A percentile compares a stretch with the other conserved stretches of the same genome.
Conservation (phyloP, 2,329 filamentous ascomycete species). For the Ascosphaera aggregata region DNA sequence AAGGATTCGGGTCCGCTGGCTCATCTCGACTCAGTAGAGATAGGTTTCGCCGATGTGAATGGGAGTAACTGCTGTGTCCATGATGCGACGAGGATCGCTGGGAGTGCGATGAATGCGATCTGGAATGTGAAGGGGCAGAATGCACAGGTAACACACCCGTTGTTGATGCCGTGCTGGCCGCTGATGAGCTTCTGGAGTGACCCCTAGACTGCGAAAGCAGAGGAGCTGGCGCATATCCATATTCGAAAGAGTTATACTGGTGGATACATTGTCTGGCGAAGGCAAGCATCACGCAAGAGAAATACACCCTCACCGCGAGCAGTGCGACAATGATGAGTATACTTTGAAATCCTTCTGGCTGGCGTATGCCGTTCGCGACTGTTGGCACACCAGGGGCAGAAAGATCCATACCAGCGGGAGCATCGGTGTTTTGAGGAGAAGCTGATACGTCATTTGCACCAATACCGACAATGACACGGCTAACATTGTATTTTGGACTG, state of each 20-base stretch:
- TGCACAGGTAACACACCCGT: slow-evolving; percentile 3
- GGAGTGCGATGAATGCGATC: background rate
- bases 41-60: slow-evolving; percentile 19
- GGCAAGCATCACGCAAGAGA: slow-evolving; percentile 60
- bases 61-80: slow-evolving; percentile 2
- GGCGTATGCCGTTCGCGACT: slow-evolving; percentile 40
- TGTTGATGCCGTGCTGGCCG: background rate
- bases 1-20: slow-evolving; percentile 36
- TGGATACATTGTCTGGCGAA: slow-evolving; percentile 59
- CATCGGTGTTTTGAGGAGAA: slow-evolving; percentile 13
- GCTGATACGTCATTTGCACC: slow-evolving; percentile 29
- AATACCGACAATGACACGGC: slow-evolving; percentile 31
- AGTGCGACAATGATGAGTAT: slow-evolving; percentile 52
- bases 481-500: slow-evolving; percentile 36
- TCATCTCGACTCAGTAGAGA: slow-evolving; percentile 23
- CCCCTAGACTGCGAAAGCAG: background rate
- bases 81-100: background rate
- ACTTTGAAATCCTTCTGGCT: slow-evolving; percentile 47
- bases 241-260: slow-evolving; percentile 27
- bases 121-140: slow-evolving; percentile 12
- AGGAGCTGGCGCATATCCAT: slow-evolving; percentile 4
- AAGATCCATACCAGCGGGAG: slow-evolving; percentile 13
- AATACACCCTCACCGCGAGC: slow-evolving; percentile 59
- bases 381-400: slow-evolving; percentile 15
- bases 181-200: background rate